Evolutionary conservation across 2,329 filamentous ascomycete genomes (phyloP).

Genomic region (Neodidymelliopsis sp.): DNA sequence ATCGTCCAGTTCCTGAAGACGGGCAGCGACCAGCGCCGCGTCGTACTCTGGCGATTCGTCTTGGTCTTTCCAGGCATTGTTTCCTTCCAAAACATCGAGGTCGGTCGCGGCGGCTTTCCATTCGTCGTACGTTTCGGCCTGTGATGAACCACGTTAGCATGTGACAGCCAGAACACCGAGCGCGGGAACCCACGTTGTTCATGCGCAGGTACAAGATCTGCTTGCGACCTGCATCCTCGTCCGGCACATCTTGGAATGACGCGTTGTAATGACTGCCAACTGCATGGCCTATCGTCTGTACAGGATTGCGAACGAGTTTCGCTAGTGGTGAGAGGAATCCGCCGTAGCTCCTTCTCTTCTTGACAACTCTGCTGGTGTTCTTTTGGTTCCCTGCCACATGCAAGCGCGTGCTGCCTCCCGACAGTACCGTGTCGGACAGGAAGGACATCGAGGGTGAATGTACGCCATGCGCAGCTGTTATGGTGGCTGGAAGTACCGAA

Average conservation of each 20-base stretch:
- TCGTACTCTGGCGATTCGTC: slow-evolving; percentile 75
- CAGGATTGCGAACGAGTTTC: slow-evolving; percentile 46
- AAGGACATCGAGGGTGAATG: slow-evolving; percentile 45
- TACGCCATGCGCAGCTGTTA: slow-evolving; percentile 43
- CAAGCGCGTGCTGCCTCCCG: slow-evolving; percentile 40
- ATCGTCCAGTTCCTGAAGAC: slow-evolving; percentile 76
- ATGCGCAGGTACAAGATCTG: slow-evolving; percentile 70
- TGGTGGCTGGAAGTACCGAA: slow-evolving; percentile 23
- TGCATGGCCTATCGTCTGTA: slow-evolving; percentile 29
- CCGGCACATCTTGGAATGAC: slow-evolving; percentile 12
- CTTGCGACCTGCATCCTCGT: slow-evolving; percentile 50
- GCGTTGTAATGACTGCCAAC: slow-evolving; percentile 24
- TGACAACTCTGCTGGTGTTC: slow-evolving; percentile 19
- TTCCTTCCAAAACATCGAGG: slow-evolving; percentile 80
- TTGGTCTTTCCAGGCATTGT: slow-evolving; percentile 81
- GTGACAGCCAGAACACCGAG: slow-evolving; percentile 30
- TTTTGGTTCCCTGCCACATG: slow-evolving; percentile 28
- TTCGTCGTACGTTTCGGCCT: slow-evolving; percentile 73
- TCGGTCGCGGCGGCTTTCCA: slow-evolving; percentile 80
- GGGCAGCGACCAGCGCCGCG: slow-evolving; percentile 69
- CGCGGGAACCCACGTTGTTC: slow-evolving; percentile 64
- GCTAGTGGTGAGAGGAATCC: slow-evolving; percentile 47
- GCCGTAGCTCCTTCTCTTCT: slow-evolving; percentile 40
- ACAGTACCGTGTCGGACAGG: slow-evolving; percentile 45
- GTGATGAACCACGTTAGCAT: slow-evolving; percentile 32